Base-by-base conservation (phyloP, 2,329 filamentous ascomycete species). In the Trichocomaceae sp. region DNA sequence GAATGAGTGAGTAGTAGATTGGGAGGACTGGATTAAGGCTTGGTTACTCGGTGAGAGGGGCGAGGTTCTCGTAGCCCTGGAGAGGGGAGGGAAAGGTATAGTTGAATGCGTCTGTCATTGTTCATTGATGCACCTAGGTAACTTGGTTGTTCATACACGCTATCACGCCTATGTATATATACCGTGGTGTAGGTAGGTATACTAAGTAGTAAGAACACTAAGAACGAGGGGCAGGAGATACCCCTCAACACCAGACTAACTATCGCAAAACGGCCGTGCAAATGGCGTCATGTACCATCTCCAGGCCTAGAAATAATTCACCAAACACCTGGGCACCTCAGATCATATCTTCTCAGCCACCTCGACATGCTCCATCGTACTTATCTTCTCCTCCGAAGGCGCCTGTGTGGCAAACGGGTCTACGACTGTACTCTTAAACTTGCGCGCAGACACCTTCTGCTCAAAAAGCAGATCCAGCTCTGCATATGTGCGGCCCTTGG, bases 401-500 rank as follows among this genome's bases (percentile, higher is more conserved):
- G 23, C 3, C 23, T 4, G 4, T 7, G 23, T 67, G n/a, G 69
- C 73, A 55, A 83, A 83, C 5, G 47, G 47, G 6, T 50, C 48
- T 2, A 51, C 53, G 17, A 39, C 15, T 7, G 44, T 46, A 10
- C 9, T 47, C 6, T 26, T 50, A 42, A 55, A 55, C 33, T 70
- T 68, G 29, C 68, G 62, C 8, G 72, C 69, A 17, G 65, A 60
- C 2, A 71, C 63, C 33, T 62, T 66, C 44, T 66, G 62, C 55
- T 71, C 63, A 57, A 76, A n/a, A 76, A 42, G 23, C 23, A 26
- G 23, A 26, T 95, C 90, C 54, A 95, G 75, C 71, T 95, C 90
- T 7, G 88, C 90, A 65, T 92, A 95, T 0, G 87, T 87, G 42
- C 89, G 83, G 8, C 87, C 90, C 3, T 76, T 76, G 0, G 90